A percentile compares a stretch with the other conserved stretches of the same genome.
phyloP scores from a whole-genome alignment of 208 protist genomes.

The Porcisia deanei region DNA sequence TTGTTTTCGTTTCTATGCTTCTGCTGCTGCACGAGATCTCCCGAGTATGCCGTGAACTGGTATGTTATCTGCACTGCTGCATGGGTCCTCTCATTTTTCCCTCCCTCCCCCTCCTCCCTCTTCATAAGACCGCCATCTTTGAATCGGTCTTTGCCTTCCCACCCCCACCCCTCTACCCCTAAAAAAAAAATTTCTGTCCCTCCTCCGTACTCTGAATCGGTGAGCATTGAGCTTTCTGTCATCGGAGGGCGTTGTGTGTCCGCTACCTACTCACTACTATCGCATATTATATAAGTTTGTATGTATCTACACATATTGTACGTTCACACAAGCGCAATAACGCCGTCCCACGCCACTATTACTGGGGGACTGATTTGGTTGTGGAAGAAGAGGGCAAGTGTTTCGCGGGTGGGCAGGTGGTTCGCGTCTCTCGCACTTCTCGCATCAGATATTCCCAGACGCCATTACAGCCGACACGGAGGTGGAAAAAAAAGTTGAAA shows the following conservation, averaged over 20 bases:
- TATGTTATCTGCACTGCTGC: not conserved
- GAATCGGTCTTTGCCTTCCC: not conserved
- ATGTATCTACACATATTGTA: not conserved
- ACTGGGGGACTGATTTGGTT: not conserved
- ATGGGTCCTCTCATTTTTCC: not conserved
- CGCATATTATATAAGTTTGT: not conserved
- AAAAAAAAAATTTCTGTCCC: not conserved
- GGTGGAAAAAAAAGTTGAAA: not conserved
- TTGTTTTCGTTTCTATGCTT: not conserved
- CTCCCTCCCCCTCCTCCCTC: not conserved
- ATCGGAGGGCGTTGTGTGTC: not conserved
- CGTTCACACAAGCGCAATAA: not conserved
- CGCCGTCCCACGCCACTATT: not conserved
- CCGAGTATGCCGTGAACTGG: not conserved
- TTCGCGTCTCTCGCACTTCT: not conserved
- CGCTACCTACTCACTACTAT: not conserved
- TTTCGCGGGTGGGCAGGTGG: too few relatives aligned
- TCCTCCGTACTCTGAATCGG: not conserved
- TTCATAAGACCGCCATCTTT: not conserved
- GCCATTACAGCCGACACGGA: not conserved
- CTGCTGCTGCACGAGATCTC: not conserved
- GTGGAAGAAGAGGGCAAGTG: too few relatives aligned
- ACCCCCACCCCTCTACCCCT: not conserved
- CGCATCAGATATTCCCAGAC: not conserved
- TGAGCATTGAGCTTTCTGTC: not conserved